Conservation (phyloP, 2,329 filamentous ascomycete genomes). For the Diaporthe batatas region DNA sequence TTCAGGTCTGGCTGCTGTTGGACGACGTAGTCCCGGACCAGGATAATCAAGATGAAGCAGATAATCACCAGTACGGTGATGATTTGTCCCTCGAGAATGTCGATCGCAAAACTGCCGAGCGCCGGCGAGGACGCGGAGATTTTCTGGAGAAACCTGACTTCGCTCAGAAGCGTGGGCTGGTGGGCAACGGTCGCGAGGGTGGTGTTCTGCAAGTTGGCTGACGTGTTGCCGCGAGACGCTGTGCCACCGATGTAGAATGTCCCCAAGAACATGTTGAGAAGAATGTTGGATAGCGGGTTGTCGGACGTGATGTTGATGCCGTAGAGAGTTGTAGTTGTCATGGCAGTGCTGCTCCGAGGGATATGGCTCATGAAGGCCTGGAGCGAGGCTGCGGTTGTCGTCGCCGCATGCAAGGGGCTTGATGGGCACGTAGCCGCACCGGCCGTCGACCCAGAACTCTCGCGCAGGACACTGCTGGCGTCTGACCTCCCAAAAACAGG, state of each 20-base stretch:
- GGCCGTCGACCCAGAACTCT: constrained; percentile 41
- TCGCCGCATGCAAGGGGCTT: constrained; percentile 53
- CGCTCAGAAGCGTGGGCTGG: constrained; percentile 65
- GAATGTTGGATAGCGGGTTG: constrained; percentile 51
- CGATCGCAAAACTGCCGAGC: constrained; percentile 60
- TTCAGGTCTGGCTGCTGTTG: constrained; percentile 97
- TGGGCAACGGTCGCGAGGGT: constrained; percentile 43
- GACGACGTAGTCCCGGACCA: constrained; percentile 97
- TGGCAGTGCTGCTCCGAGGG: constrained; percentile 49
- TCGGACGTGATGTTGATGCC: constrained; percentile 51
- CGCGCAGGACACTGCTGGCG: constrained; percentile 47
- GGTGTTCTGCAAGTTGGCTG: constrained; percentile 37
- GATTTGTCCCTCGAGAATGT: constrained; percentile 90
- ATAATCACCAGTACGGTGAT: constrained; percentile 93
- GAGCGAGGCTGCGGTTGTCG: constrained; percentile 55
- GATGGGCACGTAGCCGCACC: constrained; percentile 55
- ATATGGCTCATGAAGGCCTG: constrained; percentile 54
- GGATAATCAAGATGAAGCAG: constrained; percentile 95
- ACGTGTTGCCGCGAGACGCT: constrained; percentile 17
- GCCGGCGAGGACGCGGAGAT: constrained; percentile 73
- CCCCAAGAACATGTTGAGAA: constrained; percentile 45
- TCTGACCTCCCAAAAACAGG: constrained; percentile 47
- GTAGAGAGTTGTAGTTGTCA: constrained; percentile 45
- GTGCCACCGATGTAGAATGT: constrained; percentile 41
- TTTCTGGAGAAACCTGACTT: constrained; percentile 68